Conservation (phyloP, 129 eudicot genomes). For the Chrysanthemum lavandulifolium region DNA sequence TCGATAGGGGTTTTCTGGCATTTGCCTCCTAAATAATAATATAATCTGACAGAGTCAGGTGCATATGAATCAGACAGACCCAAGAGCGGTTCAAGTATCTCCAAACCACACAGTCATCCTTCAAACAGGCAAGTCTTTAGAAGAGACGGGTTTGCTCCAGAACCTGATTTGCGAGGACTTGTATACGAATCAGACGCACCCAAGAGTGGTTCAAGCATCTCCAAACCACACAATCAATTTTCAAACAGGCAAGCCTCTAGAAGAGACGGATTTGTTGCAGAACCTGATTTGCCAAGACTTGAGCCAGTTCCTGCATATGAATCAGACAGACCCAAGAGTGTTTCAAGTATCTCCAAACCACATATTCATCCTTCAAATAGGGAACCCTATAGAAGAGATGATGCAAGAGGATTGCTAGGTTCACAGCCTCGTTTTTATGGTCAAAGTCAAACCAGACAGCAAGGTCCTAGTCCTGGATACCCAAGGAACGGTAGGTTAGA, state of each 20-base stretch:
- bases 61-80: conserved; percentile 41
- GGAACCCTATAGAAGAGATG: conserved; percentile 36
- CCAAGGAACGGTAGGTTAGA: conserved; percentile 36
- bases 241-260: no score
- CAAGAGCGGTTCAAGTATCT: conserved; percentile 7
- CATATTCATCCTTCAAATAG: conserved; percentile 10
- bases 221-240: no score
- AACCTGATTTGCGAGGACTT: conserved; percentile 76
- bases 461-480: conserved; percentile 37
- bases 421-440: conserved; percentile 37
- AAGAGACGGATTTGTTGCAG: conserved; percentile 47
- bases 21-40: no score
- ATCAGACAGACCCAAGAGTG: conserved; percentile 35
- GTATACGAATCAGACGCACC: conserved; percentile 42
- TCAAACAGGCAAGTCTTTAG: no score
- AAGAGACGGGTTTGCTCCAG: conserved; percentile 47
- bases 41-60: conserved; percentile 21
- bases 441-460: conserved; percentile 36
- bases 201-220: conserved; percentile 9
- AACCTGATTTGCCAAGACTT: conserved; percentile 79
- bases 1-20: no score
- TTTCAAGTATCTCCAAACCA: conserved; percentile 24
- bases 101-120: no score
- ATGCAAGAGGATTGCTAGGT: conserved; percentile 32
- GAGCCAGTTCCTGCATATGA: conserved; percentile 52